Base-by-base conservation (phyloP, 441 rosid species). In the Populus tomentosa region DNA sequence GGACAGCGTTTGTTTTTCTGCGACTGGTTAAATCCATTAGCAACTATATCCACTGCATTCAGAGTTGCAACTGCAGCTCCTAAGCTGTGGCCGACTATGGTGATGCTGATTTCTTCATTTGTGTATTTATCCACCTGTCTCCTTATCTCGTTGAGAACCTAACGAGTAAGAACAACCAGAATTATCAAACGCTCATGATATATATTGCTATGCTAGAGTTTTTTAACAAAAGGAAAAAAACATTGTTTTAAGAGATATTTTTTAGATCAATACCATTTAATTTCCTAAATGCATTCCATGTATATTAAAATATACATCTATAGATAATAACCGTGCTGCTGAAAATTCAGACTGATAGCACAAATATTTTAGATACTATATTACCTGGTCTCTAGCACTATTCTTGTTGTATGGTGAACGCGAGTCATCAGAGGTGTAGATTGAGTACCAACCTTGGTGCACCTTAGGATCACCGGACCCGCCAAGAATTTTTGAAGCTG, bases 11-110 rank as follows among this genome's bases (percentile, higher is more conserved):
- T 78, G 10, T 38, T 3, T 2, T 75, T 16, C 14, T 20, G 50
- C 2, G 68, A 82, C 81, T 76, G 84, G 53, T 86, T 85, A 42
- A 75, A 65, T 32, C 84, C 81, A 64, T 90, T 89, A 13, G 82
- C 79, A n/a, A 78, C 77, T 16, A 90, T 82, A 80, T 92, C 93
- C 21, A 83, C 81, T 0, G 93, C 91, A 10, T 86, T 82, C 32
- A 91, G 78, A 4, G 86, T 87, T 11, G 91, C 87, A 53, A 92
- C 75, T 21, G 90, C 88, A 50, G 85, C 87, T 0, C 91, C 93
- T 65, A 90, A 73, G 84, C 97, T 90, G 83, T 92, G 97, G 4
- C 93, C 91, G 0, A 84, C 84, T n/a, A 90, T 38, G 0, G 94
- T 90, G 69, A 90, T 80, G 85, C 91, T 89, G 18, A 85, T 80